Evolutionary conservation across 2,329 filamentous ascomycete genomes (phyloP), one percentile per base, ranked within the genome.

Genomic region (Spiromastix sp.): DNA sequence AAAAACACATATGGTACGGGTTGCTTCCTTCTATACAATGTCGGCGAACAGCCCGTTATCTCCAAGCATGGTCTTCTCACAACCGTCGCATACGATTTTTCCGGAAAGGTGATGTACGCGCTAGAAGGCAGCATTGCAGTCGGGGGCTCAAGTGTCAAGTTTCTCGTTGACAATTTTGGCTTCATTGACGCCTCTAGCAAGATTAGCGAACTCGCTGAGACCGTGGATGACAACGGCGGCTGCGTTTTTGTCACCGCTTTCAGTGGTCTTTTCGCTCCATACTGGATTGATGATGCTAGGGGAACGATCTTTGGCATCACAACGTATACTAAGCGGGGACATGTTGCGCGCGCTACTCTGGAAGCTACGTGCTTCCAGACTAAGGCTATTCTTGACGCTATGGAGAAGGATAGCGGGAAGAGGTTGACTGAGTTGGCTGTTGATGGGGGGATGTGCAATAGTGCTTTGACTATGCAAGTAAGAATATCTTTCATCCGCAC

Each of bases 1-100:
- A 93, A 93, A 69, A 93, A 91, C 60, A 93, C 85, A 0, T 93
- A 93, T 54, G 85, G 85, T 20, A 93, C 85, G 0, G 85, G 85
- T 27, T 91, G 84, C 55, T 93, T 93, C 66, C 65, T 93, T 45
- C 71, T 93, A 5, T 93, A 91, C 64, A 93, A 93, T 50, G 81
- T 93, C 25, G 86, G 86, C 35, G 71, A 77, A 28, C 79, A 85
- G 57, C 86, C 86, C 5, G 84, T 93, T 34, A 81, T 93, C 41
- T 93, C 86, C 7, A 80, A 73, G 39, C 79, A 86, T 39, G 86
- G 86, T 8, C 68, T 94, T 15, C 67, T 94, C 25, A 79, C 82
- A 11, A 94, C 86, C 0, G 78, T 94, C 13, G 86, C 84, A 3
- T 94, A 85, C 57, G 77, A 93, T 54, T 83, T 93, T 56, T 78